Evolutionary conservation across 257 asterid genomes (phyloP), one percentile per base, ranked within the genome.

Genomic region (Nicotiana tabacum): DNA sequence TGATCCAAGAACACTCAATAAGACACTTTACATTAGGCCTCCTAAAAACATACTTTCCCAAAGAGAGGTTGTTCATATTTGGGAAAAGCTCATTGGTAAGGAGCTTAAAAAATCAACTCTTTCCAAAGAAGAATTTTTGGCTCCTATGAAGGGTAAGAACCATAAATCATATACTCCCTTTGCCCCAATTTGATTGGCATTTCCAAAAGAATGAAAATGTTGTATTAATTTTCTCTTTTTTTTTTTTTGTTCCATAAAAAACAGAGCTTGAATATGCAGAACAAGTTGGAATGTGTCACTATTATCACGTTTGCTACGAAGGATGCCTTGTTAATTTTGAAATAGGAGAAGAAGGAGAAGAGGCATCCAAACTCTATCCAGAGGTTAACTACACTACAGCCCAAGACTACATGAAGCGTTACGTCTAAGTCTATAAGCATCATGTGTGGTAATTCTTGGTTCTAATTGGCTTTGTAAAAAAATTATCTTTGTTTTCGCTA

Each of bases 1-100:
- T 82, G 88, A 88, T 77, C 89, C 86, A 9, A 77, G 85, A 27
- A 86, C 90, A 17, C 77, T 84, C 32, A 82, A 86, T 83, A 88
- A 86, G 79, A 88, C 87, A 39, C 68, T 86, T 5, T 83, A 88
- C 70, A 57, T 86, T 39, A 76, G 86, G 69, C 90, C 90, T 58
- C 85, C 86, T 5, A 56, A 77, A 6, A 87, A 87, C 57, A 70
- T 85, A 15, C 83, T 83, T 43, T 81, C 88, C 9, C 86, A 85
- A 65, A 77, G 77, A n/a, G 85, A 87, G 17, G 70, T 87, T 1
- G 87, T 85, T 9, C 85, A 83, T 3, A 37, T 55, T 24, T 87
- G 87, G 90, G 88, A 87, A 64, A 87, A 77, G 33, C 57, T 82
- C 21, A 83, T 77, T 5, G 88, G 87, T 1, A 85, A 85, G 69